phyloP scores from a whole-genome alignment of 2,329 filamentous ascomycete species.

The Aspergillus flavus region DNA sequence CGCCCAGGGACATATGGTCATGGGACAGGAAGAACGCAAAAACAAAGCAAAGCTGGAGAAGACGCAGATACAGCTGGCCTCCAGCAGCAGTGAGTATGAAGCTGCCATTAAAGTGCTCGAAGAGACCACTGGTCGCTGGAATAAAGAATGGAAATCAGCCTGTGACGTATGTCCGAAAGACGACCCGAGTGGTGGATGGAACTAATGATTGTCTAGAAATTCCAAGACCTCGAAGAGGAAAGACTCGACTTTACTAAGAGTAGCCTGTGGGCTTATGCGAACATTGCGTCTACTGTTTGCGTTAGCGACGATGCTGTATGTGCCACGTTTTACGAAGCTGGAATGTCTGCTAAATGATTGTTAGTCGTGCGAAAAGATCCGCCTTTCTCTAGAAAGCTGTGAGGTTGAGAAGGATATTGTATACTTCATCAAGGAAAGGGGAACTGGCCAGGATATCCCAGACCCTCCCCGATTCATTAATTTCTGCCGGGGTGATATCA shows the following conservation, averaged over 20 bases:
- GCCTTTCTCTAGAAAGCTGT: slow-evolving; percentile 88
- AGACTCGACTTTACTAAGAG: slow-evolving; percentile 96
- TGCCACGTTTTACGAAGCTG: slow-evolving; percentile 9
- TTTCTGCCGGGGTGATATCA: slow-evolving; percentile 80
- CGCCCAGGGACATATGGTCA: slow-evolving; percentile 98
- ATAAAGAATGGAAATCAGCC: slow-evolving; percentile 95
- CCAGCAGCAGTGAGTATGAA: slow-evolving; percentile 92
- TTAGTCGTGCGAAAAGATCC: slow-evolving; percentile 89
- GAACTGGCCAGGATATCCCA: slow-evolving; percentile 95
- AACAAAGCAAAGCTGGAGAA: slow-evolving; percentile 99
- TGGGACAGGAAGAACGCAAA: slow-evolving; percentile 98
- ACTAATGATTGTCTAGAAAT: slow-evolving; percentile 65
- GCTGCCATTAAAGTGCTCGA: slow-evolving; percentile 88
- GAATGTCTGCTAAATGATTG: slow-evolving; percentile 14
- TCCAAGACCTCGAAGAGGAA: slow-evolving; percentile 98
- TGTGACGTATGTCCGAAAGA: slow-evolving; percentile 63
- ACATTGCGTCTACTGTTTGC: slow-evolving; percentile 94
- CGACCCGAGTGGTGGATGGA: background rate
- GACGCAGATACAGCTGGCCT: slow-evolving; percentile 92
- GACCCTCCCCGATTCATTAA: slow-evolving; percentile 98
- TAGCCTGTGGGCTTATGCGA: slow-evolving; percentile 96
- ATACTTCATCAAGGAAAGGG: slow-evolving; percentile 81
- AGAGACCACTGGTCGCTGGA: slow-evolving; percentile 94
- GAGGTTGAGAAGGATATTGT: slow-evolving; percentile 96
- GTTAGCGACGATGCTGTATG: slow-evolving; percentile 85